Evolutionary conservation across 176 grass and related monocot genomes (phyloP), one percentile per base, ranked within the genome.

Genomic region (Musa beccarii): DNA sequence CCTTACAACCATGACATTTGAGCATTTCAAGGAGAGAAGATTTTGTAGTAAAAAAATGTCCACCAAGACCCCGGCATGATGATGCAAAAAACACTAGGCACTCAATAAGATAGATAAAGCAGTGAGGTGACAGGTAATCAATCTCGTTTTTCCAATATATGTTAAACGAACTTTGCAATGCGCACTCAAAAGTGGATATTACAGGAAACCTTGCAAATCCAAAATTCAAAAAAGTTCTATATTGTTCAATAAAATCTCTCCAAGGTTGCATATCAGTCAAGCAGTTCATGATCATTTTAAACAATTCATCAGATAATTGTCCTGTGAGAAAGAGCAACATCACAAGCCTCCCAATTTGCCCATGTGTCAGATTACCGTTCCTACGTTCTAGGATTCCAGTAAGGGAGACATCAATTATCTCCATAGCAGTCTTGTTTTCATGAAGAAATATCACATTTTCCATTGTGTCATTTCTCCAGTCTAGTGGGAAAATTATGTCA

Each of bases 81-180:
- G 81, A 81, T 69, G 81, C 63, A 34, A 96, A 76, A 49, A 96
- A 90, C 19, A 54, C 54, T 79, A 96, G 85, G 68, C 64, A 82
- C 23, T 90, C 87, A 2, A 90, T 16, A 19, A 96, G 87, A 80
- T 86, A 85, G n/a, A 90, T 59, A 72, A 74, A 92, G 61, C 81
- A 90, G 3, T 84, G n/a, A 1, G 83, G 87, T 12, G 87, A 84
- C 49, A 96, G 71, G 56, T 85, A 96, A 73, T 90, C 84, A 10
- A 0, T 8, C 72, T 88, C 74, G 3, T 0, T 2, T 77, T 0
- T 79, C 87, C 89, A 86, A 24, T 76, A 15, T 51, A 64, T 15
- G 13, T 13, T 9, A 12, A 63, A 86, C 54, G 93, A 81, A 9
- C 16, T 75, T 59, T 86, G 50, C 49, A 96, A 83, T 29, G 85